Evolutionary conservation across 208 protist species (phyloP).

Genomic region (Leishmania arabica): DNA sequence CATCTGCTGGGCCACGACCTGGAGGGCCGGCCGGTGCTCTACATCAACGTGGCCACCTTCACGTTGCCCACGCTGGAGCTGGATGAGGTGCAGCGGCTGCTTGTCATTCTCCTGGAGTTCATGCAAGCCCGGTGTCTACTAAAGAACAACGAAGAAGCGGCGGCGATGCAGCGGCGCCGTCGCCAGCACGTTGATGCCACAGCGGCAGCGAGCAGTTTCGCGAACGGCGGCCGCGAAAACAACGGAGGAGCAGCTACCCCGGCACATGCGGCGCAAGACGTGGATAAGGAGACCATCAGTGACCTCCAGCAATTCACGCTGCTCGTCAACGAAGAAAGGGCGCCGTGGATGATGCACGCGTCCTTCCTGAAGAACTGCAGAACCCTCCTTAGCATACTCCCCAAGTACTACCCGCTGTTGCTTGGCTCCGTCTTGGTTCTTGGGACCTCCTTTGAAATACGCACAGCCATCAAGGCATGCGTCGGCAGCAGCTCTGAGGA

Average conservation of each 20-base stretch:
- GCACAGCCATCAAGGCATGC: conserved; percentile 51
- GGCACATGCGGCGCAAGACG: conserved; percentile 7
- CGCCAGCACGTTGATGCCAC: not conserved
- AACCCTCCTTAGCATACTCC: conserved; percentile 44
- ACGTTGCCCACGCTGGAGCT: conserved; percentile 35
- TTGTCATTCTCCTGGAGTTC: conserved; percentile 73
- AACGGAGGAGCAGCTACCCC: not conserved
- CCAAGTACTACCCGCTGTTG: conserved; percentile 80
- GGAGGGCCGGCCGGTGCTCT: conserved; percentile 53
- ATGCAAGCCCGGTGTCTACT: conserved; percentile 60
- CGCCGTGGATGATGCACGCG: conserved; percentile 37
- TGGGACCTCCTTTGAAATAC: conserved; percentile 48
- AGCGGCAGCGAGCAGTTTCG: not conserved
- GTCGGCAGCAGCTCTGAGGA: conserved; percentile 35
- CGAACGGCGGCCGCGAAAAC: not conserved
- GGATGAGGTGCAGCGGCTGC: conserved; percentile 59
- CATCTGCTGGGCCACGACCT: conserved; percentile 50
- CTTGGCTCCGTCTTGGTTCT: conserved; percentile 60
- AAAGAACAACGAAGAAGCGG: conserved; percentile 29
- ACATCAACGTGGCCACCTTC: conserved; percentile 49
- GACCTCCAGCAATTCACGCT: conserved; percentile 59
- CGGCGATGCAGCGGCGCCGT: conserved; percentile 18
- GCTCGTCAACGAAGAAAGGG: conserved; percentile 65
- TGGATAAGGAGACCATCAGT: conserved; percentile 9
- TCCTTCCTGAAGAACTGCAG: conserved; percentile 41